Evolutionary conservation across 2,329 filamentous ascomycete genomes (phyloP), one percentile per base, ranked within the genome.

Genomic region (Neofusicoccum laricinum): DNA sequence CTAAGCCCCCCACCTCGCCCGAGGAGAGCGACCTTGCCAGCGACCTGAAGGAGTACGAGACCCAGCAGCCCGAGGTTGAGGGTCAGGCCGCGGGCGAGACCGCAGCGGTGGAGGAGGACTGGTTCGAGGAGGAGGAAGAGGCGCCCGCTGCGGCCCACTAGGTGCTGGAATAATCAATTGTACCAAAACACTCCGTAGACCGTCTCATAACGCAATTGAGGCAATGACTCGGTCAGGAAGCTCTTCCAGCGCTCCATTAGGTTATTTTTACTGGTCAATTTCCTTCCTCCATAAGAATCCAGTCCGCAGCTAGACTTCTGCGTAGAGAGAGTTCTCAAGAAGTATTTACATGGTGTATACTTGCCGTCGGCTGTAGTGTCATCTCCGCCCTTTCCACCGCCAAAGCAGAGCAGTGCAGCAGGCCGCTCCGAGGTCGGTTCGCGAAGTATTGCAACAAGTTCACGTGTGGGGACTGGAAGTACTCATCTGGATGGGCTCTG

Each of bases 11-110:
- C 75, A 81, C 86, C 77, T 96, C 93, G 40, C 95, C 95, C 77
- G 95, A 98, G 82, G 94, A 98, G 86, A 82, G 89, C 80, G 91
- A 97, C 81, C 90, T 99, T 69, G 92, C 93, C 77, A 90, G 86
- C 80, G 94, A 92, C 80, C 83, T 99, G 79, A 90, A 95, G 84
- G 89, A 92, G 78, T 99, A 99, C 86, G 94, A 98, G 87, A 86
- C 82, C 78, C 92, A 96, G 85, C 86, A 89, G 72, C 93, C 97
- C 71, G 95, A 99, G 82, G 89, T 98, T 70, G 94, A 98, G 85
- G 94, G 94, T 70, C 88, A 92, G 80, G 87, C 90, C 70, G 71
- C 74, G 77, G 83, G 83, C 69, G 82, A 86, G 64, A 84, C 89
- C 66, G 81, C 80, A 81, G 89, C 82, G 53, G 82, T 81, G 38